Evolutionary conservation across 2,329 filamentous ascomycete species (phyloP).

Genomic region (Penicillium digitatum): DNA sequence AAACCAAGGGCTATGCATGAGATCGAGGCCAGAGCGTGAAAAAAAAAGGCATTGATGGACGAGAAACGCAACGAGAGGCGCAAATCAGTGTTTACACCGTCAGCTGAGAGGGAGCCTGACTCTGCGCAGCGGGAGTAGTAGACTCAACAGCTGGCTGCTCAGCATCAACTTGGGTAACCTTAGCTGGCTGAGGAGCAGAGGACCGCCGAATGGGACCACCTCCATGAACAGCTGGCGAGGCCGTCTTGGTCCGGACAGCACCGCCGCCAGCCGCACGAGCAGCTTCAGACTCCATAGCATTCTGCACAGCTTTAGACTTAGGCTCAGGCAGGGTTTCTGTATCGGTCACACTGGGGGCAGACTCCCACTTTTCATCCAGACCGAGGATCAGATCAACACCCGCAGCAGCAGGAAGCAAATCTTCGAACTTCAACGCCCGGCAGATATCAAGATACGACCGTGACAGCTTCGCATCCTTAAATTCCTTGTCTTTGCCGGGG

Average conservation of each 20-base stretch:
- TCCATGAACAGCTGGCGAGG: conserved; percentile 19
- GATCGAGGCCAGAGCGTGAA: not conserved
- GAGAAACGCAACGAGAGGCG: not conserved
- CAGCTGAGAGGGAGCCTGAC: conserved; percentile 14
- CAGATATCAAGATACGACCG: conserved; percentile 71
- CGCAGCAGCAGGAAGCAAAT: conserved; percentile 60
- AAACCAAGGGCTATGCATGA: conserved; percentile 21
- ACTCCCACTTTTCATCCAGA: conserved; percentile 26
- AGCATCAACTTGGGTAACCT: conserved; percentile 18
- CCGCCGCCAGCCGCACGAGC: conserved; percentile 35
- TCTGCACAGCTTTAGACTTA: conserved; percentile 30
- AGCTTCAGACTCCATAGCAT: conserved; percentile 34
- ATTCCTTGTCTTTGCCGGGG: conserved; percentile 68
- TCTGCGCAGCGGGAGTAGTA: conserved; percentile 18
- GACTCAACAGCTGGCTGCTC: conserved; percentile 19
- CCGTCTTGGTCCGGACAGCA: conserved; percentile 24
- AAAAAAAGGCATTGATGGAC: not conserved
- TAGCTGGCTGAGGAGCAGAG: conserved; percentile 28
- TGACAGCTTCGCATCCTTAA: conserved; percentile 58
- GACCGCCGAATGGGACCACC: conserved; percentile 36
- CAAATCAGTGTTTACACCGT: conserved; percentile 14
- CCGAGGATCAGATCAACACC: conserved; percentile 60
- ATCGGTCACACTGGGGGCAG: conserved; percentile 10
- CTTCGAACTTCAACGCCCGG: conserved; percentile 59
- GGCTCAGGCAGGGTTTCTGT: not conserved